These are phyloP conservation scores for Scutellaria barbata DNA, from an alignment of 257 asterid genomes.

Conservation along the genomic window DNA sequence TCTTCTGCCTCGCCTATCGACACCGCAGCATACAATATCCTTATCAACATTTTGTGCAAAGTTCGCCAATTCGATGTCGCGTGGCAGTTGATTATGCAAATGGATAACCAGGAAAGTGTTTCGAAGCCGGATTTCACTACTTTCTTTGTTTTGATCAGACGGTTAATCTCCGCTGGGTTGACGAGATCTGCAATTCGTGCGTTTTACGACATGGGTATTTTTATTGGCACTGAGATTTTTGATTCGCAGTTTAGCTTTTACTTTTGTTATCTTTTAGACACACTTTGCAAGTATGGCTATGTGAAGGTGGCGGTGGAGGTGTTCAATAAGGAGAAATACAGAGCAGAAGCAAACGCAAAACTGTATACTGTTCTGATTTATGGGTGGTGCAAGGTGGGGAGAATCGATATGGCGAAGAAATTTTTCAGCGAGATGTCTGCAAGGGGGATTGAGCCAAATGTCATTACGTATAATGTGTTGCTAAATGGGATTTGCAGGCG, in stretches of 20 bases:
- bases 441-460: constrained; percentile 74
- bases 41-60: constrained; percentile 68
- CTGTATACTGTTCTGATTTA: constrained; percentile 75
- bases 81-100: constrained; percentile 75
- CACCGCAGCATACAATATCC: constrained; percentile 64
- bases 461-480: constrained; percentile 75
- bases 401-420: constrained; percentile 63
- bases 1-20: constrained; percentile 43
- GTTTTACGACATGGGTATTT: constrained; percentile 68
- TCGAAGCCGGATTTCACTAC: constrained; percentile 76
- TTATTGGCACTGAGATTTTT: constrained; percentile 48
- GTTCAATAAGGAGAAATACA: constrained; percentile 75
- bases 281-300: constrained; percentile 87
- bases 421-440: constrained; percentile 73
- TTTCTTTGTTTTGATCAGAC: constrained; percentile 66
- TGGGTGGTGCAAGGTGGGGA: constrained; percentile 90
- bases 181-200: constrained; percentile 77
- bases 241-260: constrained; percentile 44
- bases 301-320: constrained; percentile 81
- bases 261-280: constrained; percentile 72
- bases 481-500: constrained; percentile 86
- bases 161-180: constrained; percentile 70
- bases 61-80: constrained; percentile 88
- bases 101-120: constrained; percentile 50
- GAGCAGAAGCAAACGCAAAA: constrained; percentile 56